These are phyloP conservation scores for Exophiala aquamarina DNA, from an alignment of 2,329 filamentous ascomycete species.

Conservation along the genomic window DNA sequence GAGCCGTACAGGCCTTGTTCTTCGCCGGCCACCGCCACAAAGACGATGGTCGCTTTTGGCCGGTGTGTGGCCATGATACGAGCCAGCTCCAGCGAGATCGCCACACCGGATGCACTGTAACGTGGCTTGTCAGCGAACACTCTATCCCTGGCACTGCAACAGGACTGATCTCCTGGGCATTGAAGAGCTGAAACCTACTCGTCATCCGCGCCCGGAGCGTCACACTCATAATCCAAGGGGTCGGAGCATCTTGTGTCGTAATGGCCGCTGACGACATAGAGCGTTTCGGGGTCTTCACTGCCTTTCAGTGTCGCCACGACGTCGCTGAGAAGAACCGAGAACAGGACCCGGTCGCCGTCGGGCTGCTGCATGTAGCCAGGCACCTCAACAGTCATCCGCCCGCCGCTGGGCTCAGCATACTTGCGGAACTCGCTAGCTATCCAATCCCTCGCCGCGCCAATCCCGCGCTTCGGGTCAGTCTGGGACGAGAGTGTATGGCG, in stretches of 20 bases:
- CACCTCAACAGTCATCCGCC: slow-evolving; percentile 52
- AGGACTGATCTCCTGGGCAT: too few species aligned
- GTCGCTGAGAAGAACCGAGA: slow-evolving; percentile 55
- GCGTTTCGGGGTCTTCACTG: slow-evolving; percentile 46
- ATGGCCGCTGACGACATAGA: slow-evolving; percentile 57
- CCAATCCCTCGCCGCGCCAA: slow-evolving; percentile 60
- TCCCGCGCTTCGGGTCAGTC: slow-evolving; percentile 48
- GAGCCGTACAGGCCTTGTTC: slow-evolving; percentile 58
- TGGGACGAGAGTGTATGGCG: slow-evolving; percentile 57
- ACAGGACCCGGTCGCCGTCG: slow-evolving; percentile 45
- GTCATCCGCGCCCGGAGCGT: slow-evolving; percentile 59
- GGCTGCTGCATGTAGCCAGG: slow-evolving; percentile 53
- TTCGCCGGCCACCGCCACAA: slow-evolving; percentile 58
- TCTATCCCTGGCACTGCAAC: too few species aligned
- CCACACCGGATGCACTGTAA: slow-evolving; percentile 50
- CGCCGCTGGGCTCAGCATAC: slow-evolving; percentile 50
- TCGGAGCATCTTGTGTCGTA: slow-evolving; percentile 56
- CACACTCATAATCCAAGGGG: slow-evolving; percentile 50
- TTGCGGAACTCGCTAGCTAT: slow-evolving; percentile 51
- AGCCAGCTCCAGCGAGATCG: slow-evolving; percentile 57
- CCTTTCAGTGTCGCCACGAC: slow-evolving; percentile 54
- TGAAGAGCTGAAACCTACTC: slow-evolving; percentile 35
- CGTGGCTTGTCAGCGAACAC: neutral
- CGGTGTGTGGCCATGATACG: slow-evolving; percentile 45
- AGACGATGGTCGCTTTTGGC: slow-evolving; percentile 55